Base-by-base conservation (phyloP, 2,329 filamentous ascomycete genomes). In the Paracoccidioides brasiliensis region DNA sequence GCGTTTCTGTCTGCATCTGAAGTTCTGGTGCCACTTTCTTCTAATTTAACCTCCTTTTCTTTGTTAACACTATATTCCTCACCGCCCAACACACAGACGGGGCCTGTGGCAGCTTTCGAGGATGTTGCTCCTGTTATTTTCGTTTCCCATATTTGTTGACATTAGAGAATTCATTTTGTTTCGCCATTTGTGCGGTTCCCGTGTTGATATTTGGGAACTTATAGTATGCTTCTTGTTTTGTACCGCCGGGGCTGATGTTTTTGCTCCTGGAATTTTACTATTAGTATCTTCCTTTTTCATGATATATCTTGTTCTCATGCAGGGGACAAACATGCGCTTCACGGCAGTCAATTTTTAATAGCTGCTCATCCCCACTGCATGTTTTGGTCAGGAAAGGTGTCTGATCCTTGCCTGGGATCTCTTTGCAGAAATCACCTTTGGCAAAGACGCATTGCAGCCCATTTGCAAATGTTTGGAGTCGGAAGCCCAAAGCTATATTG, bases 61-160 rank as follows among this genome's bases (percentile, higher is more conserved):
- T 56, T 53, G 3, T 55, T 28, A 10, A 59, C n/a, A 3, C 33
- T 41, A 52, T 64, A 64, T 10, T 62, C 64, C 1, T 60, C 63
- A 10, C 64, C 64, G 46, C 65, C 64, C 55, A 66, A 63, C 3
- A 62, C 61, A 51, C 64, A 66, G 52, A 65, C 55, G 2, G 64
- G 15, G 59, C 54, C 3, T 7, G 32, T 2, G 50, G 37, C 35
- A 54, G 51, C 7, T 57, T 54, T 55, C n/a, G 28, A 38, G 14
- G 42, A 46, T 41, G 12, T 37, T 6, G 22, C 5, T 22, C 37
- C 41, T 43, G 8, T 43, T 52, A 5, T 28, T 33, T 5, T 32
- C 30, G 22, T 12, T 43, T 12, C 2, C 7, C 14, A 48, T n/a
- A 7, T 9, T n/a, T 8, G 15, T 30, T 42, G 15, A 52, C 15